phyloP scores from a whole-genome alignment of 1,284 basidiomycete species.

The Melanopsichium pennsylvanicum region DNA sequence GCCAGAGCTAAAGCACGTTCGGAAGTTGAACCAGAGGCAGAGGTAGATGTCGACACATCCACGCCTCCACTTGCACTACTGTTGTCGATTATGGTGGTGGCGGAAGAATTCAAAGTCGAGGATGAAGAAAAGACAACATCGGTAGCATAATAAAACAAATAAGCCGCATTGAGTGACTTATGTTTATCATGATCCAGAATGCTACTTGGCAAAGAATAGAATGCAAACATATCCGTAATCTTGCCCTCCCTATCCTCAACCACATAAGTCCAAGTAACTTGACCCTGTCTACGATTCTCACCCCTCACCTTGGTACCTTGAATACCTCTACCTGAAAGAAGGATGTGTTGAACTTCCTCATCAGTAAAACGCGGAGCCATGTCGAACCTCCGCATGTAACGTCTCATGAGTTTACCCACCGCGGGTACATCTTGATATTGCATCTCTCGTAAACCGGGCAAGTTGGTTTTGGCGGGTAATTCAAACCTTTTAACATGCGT shows the following conservation, averaged over 20 bases:
- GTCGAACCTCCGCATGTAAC: conserved; percentile 86
- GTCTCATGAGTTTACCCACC: conserved; percentile 78
- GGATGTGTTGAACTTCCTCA: conserved; percentile 86
- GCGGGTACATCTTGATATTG: conserved; percentile 77
- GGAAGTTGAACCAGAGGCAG: conserved; percentile 12
- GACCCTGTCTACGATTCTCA: conserved; percentile 69
- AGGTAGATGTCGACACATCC: too few relatives aligned
- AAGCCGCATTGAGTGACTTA: conserved; percentile 80
- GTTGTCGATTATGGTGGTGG: too few relatives aligned
- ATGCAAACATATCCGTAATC: conserved; percentile 95
- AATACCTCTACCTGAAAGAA: conserved; percentile 82
- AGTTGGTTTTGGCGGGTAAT: conserved; percentile 30
- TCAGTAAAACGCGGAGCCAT: conserved; percentile 80
- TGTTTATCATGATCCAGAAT: conserved; percentile 73
- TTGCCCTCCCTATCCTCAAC: conserved; percentile 85
- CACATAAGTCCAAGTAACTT: conserved; percentile 96
- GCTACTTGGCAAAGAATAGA: conserved; percentile 93
- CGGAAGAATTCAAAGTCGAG: too few relatives aligned
- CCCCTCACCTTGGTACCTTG: conserved; percentile 63
- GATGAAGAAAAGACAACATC: conserved; percentile 46
- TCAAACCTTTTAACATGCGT: conserved; percentile 48
- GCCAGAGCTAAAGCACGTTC: conserved; percentile 25
- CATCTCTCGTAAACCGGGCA: conserved; percentile 81
- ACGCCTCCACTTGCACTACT: too few relatives aligned
- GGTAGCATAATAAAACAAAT: conserved; percentile 85